Evolutionary conservation across 495 filamentous ascomycete species (phyloP), one percentile per base, ranked within the genome.

Genomic region (Aspergillus avenaceus): DNA sequence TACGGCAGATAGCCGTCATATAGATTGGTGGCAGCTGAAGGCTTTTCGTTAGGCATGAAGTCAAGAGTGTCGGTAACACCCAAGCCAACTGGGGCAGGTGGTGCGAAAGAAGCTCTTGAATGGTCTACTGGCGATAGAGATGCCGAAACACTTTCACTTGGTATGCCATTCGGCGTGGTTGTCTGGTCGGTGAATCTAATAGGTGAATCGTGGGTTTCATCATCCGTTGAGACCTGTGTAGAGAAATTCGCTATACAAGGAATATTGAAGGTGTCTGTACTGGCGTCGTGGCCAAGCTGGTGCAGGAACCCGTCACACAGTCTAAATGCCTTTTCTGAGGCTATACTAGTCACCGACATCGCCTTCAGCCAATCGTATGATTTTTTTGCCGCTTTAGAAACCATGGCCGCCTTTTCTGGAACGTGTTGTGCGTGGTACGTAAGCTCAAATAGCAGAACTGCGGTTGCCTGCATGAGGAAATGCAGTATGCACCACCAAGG

Each of bases 401-500:
- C 68, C 38, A 74, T 72, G 4, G 63, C 65, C 0, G 69, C 68
- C 48, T 80, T 75, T 31, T 77, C 68, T 1, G 78, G 77, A n/a
- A 77, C 75, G 58, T 83, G 79, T 50, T 79, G 71, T 12, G 70
- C 69, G 24, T 65, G 60, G 49, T 77, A 80, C 14, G 77, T 64
- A 34, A 83, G 72, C 45, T 86, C 84, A 8, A 84, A 61, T 28
- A 85, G 69, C 4, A 87, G 66, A 1, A 86, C 71, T 0, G 74
- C 75, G 0, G 76, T 69, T 13, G 83, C 78, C 62, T 84, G 80
- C 68, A 82, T 84, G 13, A 86, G 59, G 37, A 81, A 81, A 59
- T 86, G 84, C 1, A 85, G 60, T 5, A 78, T 69, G 46, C 72
- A 79, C 84, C 84, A 87, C 81, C 83, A 87, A 18, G 80, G 78